phyloP scores from a whole-genome alignment of 139 green algal species.

The Chlamydomonas sphaeroides region DNA sequence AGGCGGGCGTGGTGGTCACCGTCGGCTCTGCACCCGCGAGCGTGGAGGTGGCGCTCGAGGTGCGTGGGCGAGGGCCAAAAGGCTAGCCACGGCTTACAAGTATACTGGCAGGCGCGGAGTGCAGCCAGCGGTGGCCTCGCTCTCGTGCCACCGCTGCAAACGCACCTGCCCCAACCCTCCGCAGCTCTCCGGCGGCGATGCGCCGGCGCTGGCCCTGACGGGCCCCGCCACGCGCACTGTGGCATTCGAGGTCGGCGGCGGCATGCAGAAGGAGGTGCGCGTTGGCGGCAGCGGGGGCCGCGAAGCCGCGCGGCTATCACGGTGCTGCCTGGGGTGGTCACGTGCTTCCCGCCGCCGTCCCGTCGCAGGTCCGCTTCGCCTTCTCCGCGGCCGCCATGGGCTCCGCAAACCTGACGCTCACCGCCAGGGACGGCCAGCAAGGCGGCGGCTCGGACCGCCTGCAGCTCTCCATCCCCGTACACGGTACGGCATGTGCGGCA shows the following conservation, averaged over 20 bases:
- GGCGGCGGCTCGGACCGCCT: neutral
- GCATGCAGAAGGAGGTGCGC: constrained; percentile 6
- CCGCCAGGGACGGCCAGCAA: neutral
- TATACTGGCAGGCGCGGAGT: too few relatives aligned
- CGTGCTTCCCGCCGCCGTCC: neutral
- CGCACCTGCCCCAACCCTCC: neutral
- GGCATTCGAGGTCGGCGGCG: neutral
- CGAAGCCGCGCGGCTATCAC: neutral
- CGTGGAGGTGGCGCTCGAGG: neutral
- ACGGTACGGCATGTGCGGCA: neutral
- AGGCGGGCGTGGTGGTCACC: constrained; percentile 63
- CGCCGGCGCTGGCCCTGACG: neutral
- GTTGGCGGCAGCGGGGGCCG: neutral
- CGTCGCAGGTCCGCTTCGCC: constrained; percentile 50
- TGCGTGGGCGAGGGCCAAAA: neutral
- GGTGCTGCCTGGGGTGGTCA: neutral
- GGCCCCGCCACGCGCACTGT: neutral
- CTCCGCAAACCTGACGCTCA: constrained; percentile 21
- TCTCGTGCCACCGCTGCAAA: too few relatives aligned
- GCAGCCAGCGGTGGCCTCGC: too few relatives aligned
- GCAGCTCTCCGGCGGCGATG: neutral
- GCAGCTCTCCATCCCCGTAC: constrained; percentile 10
- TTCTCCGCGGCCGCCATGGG: constrained; percentile 45
- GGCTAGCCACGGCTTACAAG: too few relatives aligned
- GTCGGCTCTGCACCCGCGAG: neutral